These are phyloP conservation scores for Alternaria brassicicola DNA, from an alignment of 2,329 filamentous ascomycete genomes.

Conservation along the genomic window DNA sequence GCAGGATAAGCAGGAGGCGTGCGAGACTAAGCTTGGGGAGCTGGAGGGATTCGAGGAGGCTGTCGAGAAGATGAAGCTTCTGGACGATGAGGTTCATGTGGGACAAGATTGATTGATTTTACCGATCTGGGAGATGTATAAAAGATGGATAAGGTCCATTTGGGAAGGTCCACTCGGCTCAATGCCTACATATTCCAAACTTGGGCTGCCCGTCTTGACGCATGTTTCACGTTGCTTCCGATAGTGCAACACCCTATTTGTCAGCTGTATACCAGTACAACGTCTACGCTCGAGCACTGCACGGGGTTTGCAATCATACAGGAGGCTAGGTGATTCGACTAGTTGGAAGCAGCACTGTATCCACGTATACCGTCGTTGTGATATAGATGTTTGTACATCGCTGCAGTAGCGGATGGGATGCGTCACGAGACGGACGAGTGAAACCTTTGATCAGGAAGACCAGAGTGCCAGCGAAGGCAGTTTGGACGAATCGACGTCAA, in stretches of 20 bases:
- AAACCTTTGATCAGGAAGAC: no score
- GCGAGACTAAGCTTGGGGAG: slow-evolving; percentile 15
- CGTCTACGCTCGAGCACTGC: neutral
- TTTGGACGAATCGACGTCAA: no score
- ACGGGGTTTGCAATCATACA: neutral
- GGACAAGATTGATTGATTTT: neutral
- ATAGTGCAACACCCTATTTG: neutral
- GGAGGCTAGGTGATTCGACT: neutral
- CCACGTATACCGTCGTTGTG: no score
- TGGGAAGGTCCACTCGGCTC: neutral
- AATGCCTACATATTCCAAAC: neutral
- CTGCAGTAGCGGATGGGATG: no score
- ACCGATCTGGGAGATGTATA: neutral
- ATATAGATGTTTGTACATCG: no score
- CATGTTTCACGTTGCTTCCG: neutral
- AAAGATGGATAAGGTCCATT: neutral
- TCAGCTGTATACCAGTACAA: neutral
- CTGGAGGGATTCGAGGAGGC: slow-evolving; percentile 13
- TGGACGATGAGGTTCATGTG: neutral
- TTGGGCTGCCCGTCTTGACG: neutral
- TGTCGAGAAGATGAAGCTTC: neutral
- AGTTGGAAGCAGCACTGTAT: neutral
- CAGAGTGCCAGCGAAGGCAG: no score
- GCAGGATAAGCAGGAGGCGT: slow-evolving; percentile 10
- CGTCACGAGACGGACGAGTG: no score